A percentile compares a stretch with the other conserved stretches of the same genome.
Evolutionary conservation across 352 stramenopile species (phyloP).

Genomic region (Globisporangium uncinulatum): DNA sequence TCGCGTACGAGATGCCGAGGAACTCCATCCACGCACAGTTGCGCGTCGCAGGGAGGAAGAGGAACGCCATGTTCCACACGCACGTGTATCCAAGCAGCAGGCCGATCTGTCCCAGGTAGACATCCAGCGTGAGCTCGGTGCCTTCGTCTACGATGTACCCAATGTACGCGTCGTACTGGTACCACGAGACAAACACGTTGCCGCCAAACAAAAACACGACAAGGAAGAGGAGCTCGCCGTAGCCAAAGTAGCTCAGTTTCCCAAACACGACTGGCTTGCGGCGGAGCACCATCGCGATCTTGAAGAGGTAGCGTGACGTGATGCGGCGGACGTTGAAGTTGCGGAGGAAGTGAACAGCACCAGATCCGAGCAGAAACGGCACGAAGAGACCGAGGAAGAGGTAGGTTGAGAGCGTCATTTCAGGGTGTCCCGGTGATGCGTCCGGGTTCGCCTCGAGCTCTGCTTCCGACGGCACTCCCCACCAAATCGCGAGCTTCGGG

Average conservation of each 20-base stretch:
- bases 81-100: constrained; percentile 18
- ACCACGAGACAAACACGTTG: constrained; percentile 14
- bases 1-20: constrained; percentile 28
- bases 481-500: constrained; percentile 16
- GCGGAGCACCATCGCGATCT: constrained; percentile 12
- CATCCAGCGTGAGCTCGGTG: constrained; percentile 2
- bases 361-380: constrained; percentile 7
- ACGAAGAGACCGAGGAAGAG: constrained; percentile 14
- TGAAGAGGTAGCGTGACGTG: constrained; percentile 11
- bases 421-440: constrained; percentile 8
- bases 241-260: constrained; percentile 9
- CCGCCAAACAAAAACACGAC: constrained; percentile 17
- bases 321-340: constrained; percentile 18
- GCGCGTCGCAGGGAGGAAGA: constrained; percentile 28
- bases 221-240: constrained; percentile 18
- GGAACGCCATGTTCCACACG: constrained; percentile 36
- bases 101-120: constrained; percentile 13
- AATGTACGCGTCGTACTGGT: constrained; percentile 15
- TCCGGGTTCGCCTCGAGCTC: constrained; percentile 11
- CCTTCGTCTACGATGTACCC: not conserved
- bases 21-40: constrained; percentile 33
- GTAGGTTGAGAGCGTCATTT: constrained; percentile 21
- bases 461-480: constrained; percentile 12
- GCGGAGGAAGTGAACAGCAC: constrained; percentile 3
- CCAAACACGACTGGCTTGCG: constrained; percentile 14